Base-by-base conservation (phyloP, 306 rosid genomes). In the Carpinus fangiana region DNA sequence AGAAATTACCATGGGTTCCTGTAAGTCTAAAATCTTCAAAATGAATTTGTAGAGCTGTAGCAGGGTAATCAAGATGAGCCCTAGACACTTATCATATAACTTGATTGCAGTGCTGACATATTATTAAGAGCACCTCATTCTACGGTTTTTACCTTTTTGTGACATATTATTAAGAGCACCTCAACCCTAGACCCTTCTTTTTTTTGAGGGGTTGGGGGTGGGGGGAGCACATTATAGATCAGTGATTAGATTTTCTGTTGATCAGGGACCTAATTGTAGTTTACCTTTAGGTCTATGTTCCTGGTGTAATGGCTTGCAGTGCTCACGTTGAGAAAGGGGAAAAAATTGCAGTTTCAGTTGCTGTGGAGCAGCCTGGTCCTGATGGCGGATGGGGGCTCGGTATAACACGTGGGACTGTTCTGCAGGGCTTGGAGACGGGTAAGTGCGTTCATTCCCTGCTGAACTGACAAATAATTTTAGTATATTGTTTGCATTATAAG, bases 311-410 rank as follows among this genome's bases (percentile, higher is more conserved):
- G 88, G 97, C 98, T 84, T 93, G 98, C 83, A 92, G 97, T 84
- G 92, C 91, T 85, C 98, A 90, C 82, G 98, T 95, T 66, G 98
- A 95, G 85, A 86, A 85, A 78, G 98, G 96, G 48, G 97, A 95
- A 36, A 73, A 69, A 16, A 90, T 95, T 59, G 97, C 90, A 1
- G 97, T 92, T 72, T 92, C 98, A 7, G 96, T 91, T 73, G 91
- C 98, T 43, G 85, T 90, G 48, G 97, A 95, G 91, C 92, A 95
- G 89, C 89, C 90, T 73, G 89, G 83, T 66, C 38, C 41, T 38
- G 97, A 88, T 81, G 93, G 97, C 66, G 90, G 92, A 51, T 95
- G 99, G 93, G 78, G 89, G 18, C 70, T 81, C 73, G 96, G 93
- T 48, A 90, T 95, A 72, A 95, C 99, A 5, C 89, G 97, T 73